Base-by-base conservation (phyloP, 495 filamentous ascomycete species). In the Xylaria telfairii region DNA sequence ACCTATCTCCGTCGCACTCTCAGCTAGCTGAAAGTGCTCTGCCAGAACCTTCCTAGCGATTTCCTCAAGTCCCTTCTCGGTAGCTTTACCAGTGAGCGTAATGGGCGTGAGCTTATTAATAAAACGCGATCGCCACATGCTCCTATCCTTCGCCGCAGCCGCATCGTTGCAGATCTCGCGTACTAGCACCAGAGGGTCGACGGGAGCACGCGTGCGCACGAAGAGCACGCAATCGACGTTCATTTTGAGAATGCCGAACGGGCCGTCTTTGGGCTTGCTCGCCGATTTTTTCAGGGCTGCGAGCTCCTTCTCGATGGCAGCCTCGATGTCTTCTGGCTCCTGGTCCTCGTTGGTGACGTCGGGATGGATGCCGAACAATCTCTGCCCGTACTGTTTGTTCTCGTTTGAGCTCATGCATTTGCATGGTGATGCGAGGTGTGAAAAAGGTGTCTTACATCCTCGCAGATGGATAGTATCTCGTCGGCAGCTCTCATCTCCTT, bases 91-190 rank as follows among this genome's bases (percentile, higher is more conserved):
- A 57, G 92, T 92, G 21, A 86, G 79, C 4, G 85, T 89, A 68
- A 97, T 86, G 2, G 96, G 96, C 21, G 93, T 96, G 73, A 99
- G 83, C 69, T 96, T 87, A 79, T 96, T 95, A 34, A 95, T 86
- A 75, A 88, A 97, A 66, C 93, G 89, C 71, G 87, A 89, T 70
- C 85, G 87, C 77, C 92, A 88, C 79, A 85, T n/a, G 77, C 80
- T 54, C 83, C 81, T 70, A 70, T 82, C 73, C 46, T 41, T 80
- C 41, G 83, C 77, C 30, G 74, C 76, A 61, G 83, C 81, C 71
- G 89, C 87, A 64, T 96, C 92, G 65, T 80, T 74, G 79, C 93
- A 95, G 67, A 99, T 89, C 34, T 83, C 81, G 71, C 90, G 87
- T 13, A 96, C 93, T 74, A 98, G 87, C 65, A 89, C 82, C 4